Conservation (phyloP, 192 early-diverging fungal species). For the Anaeromyces robustus region DNA sequence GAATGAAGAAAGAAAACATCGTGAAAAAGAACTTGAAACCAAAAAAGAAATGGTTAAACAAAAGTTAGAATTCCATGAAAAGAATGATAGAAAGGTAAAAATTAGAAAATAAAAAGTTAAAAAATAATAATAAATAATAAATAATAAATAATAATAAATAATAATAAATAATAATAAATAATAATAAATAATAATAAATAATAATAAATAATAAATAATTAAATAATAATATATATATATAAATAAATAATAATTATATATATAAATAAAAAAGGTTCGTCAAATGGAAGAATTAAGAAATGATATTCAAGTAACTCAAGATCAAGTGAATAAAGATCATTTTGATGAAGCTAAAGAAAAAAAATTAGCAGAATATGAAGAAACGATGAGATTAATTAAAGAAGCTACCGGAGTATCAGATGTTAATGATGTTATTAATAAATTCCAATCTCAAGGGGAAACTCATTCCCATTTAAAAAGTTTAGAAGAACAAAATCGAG, state of each 20-base stretch:
- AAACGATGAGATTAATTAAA: slow-evolving; percentile 43
- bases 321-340: slow-evolving; percentile 21
- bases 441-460: slow-evolving; percentile 41
- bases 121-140: too few species aligned
- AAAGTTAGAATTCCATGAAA: slow-evolving; percentile 21
- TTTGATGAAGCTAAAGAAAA: slow-evolving; percentile 35
- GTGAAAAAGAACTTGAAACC: slow-evolving; percentile 32
- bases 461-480: slow-evolving; percentile 33
- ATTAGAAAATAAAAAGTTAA: too few species aligned
- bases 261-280: neutral
- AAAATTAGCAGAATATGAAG: slow-evolving; percentile 36
- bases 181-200: too few species aligned
- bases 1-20: slow-evolving; percentile 38
- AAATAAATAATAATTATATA: neutral
- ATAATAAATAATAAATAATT: too few species aligned
- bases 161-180: too few species aligned
- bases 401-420: slow-evolving; percentile 41
- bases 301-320: neutral
- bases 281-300: neutral
- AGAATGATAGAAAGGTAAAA: too few species aligned
- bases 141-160: too few species aligned
- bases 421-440: slow-evolving; percentile 41
- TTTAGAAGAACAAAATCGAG: slow-evolving; percentile 25
- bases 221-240: too few species aligned
- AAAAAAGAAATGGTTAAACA: slow-evolving; percentile 39